Evolutionary conservation across 257 asterid genomes (phyloP).

Genomic region (Craterostigma plantagineum): DNA sequence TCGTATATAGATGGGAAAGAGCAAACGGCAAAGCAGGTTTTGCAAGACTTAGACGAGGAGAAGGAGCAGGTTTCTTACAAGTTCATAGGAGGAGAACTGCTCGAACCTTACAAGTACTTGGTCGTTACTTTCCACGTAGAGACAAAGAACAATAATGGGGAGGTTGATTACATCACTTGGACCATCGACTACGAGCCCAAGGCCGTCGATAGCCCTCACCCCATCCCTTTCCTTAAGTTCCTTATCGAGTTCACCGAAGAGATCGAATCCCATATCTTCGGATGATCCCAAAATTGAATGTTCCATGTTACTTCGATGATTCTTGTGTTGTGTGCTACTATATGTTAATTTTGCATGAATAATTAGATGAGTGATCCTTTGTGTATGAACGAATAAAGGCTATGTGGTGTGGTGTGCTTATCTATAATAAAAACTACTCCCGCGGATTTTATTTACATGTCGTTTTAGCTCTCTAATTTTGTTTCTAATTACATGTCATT

Average conservation of each 20-base stretch:
- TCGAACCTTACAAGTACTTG: not conserved
- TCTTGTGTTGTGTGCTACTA: too few relatives aligned
- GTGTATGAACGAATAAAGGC: too few relatives aligned
- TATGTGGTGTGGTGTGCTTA: too few relatives aligned
- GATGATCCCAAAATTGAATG: too few relatives aligned
- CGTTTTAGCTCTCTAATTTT: too few relatives aligned
- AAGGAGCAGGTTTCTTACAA: slow-evolving; percentile 1
- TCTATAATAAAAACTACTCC: too few relatives aligned
- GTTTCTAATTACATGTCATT: too few relatives aligned
- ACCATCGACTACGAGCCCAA: slow-evolving; percentile 17
- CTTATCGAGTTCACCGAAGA: slow-evolving; percentile 13
- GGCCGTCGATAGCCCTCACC: slow-evolving; percentile 10
- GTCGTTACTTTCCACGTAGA: not conserved
- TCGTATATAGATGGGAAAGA: slow-evolving; percentile 1
- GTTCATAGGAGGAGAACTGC: slow-evolving; percentile 2
- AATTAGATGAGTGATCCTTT: too few relatives aligned
- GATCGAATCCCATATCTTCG: slow-evolving; percentile 8
- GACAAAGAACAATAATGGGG: not conserved
- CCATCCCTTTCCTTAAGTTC: slow-evolving; percentile 10
- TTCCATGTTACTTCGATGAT: too few relatives aligned
- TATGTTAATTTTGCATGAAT: too few relatives aligned
- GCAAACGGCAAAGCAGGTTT: slow-evolving; percentile 1
- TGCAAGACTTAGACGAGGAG: slow-evolving; percentile 4
- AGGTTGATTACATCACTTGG: slow-evolving; percentile 6
- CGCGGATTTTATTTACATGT: too few relatives aligned